A percentile compares a stretch with the other conserved stretches of the same genome.
Evolutionary conservation across 495 filamentous ascomycete genomes (phyloP).

Genomic region (Xylaria castorea): DNA sequence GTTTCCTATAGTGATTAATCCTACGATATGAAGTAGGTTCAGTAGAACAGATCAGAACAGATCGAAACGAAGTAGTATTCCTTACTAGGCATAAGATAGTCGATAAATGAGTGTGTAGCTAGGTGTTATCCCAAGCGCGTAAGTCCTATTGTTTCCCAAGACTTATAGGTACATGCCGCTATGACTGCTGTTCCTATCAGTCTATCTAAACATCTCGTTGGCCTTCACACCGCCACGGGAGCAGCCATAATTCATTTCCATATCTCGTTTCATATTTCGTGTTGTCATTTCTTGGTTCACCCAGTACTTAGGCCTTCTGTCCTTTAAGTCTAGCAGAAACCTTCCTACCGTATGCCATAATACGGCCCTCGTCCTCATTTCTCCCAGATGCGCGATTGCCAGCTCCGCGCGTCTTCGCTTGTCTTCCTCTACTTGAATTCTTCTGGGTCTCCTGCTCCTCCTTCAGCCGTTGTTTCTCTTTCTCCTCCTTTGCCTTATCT

Average conservation of each 20-base stretch:
- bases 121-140: neutral
- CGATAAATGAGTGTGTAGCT: neutral
- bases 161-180: neutral
- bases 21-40: neutral
- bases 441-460: neutral
- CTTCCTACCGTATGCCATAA: neutral
- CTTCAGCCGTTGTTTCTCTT: neutral
- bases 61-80: neutral
- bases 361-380: neutral
- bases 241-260: neutral
- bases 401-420: neutral
- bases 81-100: neutral
- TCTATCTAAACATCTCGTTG: neutral
- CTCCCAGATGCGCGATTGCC: neutral
- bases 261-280: neutral
- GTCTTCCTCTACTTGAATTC: neutral
- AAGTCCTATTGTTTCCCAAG: neutral
- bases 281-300: neutral
- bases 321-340: slow-evolving; percentile 6
- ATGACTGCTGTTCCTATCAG: neutral
- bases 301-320: neutral
- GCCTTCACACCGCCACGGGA: no score
- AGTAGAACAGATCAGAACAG: neutral
- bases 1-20: neutral
- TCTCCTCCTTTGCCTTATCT: neutral